Percentiles rank a stretch among this genome's conserved stretches.
These are phyloP conservation scores for Alternaria solani DNA, from an alignment of 2,329 filamentous ascomycete species.

Conservation along the genomic window DNA sequence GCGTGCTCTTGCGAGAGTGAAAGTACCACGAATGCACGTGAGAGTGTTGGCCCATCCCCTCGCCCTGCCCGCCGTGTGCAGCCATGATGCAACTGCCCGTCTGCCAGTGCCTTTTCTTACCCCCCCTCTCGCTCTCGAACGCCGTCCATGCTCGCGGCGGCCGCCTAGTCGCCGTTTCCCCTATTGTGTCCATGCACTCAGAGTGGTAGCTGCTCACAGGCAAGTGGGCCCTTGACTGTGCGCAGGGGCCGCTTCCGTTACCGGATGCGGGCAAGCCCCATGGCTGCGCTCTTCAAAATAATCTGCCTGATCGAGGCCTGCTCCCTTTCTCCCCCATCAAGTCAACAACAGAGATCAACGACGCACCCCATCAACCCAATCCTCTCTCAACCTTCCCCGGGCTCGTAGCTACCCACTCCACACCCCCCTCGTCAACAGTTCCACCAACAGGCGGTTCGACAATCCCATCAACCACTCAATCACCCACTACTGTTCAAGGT, in stretches of 20 bases:
- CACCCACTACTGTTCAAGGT: constrained; percentile 49
- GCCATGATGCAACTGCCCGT: neutral
- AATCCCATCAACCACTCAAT: constrained; percentile 46
- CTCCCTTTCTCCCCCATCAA: constrained; percentile 44
- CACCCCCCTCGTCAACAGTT: constrained; percentile 62
- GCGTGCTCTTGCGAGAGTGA: neutral
- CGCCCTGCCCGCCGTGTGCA: neutral
- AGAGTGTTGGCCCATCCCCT: too few relatives aligned
- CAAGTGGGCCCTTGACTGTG: constrained; percentile 30
- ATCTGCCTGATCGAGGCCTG: constrained; percentile 19
- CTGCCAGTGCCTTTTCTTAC: too few relatives aligned
- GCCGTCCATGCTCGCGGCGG: neutral
- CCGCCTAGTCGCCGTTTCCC: constrained; percentile 14
- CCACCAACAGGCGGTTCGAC: constrained; percentile 59
- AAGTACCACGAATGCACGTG: too few relatives aligned
- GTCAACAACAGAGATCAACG: constrained; percentile 43
- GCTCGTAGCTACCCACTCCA: constrained; percentile 60
- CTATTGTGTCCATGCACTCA: constrained; percentile 10
- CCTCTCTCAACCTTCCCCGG: constrained; percentile 47
- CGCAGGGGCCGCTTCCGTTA: constrained; percentile 36
- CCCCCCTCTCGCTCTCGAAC: neutral
- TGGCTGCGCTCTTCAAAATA: constrained; percentile 26
- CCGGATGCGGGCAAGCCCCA: constrained; percentile 37
- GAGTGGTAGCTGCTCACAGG: constrained; percentile 23
- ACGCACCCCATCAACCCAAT: constrained; percentile 41